These are phyloP conservation scores for Pseudocercospora vitis DNA, from an alignment of 2,329 filamentous ascomycete genomes.

Conservation along the genomic window DNA sequence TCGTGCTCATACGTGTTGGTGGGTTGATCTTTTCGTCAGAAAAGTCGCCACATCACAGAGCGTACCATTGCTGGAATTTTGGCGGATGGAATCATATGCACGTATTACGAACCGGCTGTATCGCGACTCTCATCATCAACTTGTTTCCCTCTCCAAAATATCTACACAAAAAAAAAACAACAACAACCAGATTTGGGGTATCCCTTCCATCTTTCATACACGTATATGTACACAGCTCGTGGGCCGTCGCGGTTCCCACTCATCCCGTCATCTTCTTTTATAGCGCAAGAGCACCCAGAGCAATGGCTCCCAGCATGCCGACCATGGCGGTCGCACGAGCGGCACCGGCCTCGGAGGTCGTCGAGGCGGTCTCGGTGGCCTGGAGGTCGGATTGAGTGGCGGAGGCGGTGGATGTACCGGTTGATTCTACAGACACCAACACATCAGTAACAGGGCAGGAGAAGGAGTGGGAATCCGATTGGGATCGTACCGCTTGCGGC, in stretches of 20 bases:
- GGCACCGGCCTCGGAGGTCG: slow-evolving; percentile 19
- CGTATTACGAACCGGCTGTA: too few relatives aligned
- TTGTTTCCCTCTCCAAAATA: not conserved
- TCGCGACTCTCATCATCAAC: not conserved
- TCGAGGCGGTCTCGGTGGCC: slow-evolving; percentile 8
- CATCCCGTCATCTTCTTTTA: slow-evolving; percentile 19
- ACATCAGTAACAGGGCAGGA: too few relatives aligned
- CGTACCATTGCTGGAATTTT: too few relatives aligned
- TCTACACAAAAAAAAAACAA: not conserved
- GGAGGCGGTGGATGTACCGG: slow-evolving; percentile 12
- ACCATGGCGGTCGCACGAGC: slow-evolving; percentile 29
- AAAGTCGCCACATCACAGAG: too few relatives aligned
- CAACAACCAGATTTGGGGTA: not conserved
- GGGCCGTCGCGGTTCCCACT: not conserved
- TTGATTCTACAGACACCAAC: too few relatives aligned
- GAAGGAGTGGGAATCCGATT: too few relatives aligned
- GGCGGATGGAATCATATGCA: too few relatives aligned
- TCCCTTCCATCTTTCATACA: not conserved
- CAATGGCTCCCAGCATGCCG: slow-evolving; percentile 31
- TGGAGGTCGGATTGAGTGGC: slow-evolving; percentile 9
- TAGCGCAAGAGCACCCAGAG: slow-evolving; percentile 32
- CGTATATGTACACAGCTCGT: not conserved
- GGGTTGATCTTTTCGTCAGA: too few relatives aligned
- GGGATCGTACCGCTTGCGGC: slow-evolving; percentile 5
- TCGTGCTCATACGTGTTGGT: too few relatives aligned